Conservation (phyloP, 257 asterid species). For the Plantago elongata region DNA sequence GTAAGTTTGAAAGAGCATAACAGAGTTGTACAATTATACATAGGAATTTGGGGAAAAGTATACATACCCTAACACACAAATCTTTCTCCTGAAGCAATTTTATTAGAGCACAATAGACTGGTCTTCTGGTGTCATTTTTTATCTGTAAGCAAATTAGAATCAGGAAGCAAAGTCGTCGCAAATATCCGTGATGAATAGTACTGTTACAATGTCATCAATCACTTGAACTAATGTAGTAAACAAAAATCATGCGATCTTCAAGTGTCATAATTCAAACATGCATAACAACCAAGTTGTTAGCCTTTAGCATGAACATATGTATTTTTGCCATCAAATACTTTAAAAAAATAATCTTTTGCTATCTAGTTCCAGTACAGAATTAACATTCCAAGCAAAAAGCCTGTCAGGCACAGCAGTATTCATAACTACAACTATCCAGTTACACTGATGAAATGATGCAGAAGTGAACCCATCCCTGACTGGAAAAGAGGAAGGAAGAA, state of each 20-base stretch:
- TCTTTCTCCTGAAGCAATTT: constrained; percentile 85
- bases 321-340: no score
- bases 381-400: no score
- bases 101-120: constrained; percentile 87
- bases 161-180: constrained; percentile 20
- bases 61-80: constrained; percentile 85
- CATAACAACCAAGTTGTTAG: neutral
- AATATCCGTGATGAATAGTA: constrained; percentile 8
- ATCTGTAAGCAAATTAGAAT: constrained; percentile 44
- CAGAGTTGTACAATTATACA: neutral
- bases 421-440: no score
- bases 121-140: constrained; percentile 78
- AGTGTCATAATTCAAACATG: constrained; percentile 3
- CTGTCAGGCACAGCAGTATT: no score
- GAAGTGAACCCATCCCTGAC: no score
- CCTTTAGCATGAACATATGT: no score
- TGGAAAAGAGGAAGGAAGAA: no score
- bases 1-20: constrained; percentile 8
- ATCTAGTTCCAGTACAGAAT: no score
- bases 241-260: constrained; percentile 7
- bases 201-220: constrained; percentile 7
- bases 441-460: no score
- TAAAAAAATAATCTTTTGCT: no score
- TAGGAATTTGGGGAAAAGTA: constrained; percentile 7
- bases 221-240: constrained; percentile 10